Evolutionary conservation across 305 asterid genomes (phyloP), one percentile per base, ranked within the genome.

Genomic region (Plantago rigida): DNA sequence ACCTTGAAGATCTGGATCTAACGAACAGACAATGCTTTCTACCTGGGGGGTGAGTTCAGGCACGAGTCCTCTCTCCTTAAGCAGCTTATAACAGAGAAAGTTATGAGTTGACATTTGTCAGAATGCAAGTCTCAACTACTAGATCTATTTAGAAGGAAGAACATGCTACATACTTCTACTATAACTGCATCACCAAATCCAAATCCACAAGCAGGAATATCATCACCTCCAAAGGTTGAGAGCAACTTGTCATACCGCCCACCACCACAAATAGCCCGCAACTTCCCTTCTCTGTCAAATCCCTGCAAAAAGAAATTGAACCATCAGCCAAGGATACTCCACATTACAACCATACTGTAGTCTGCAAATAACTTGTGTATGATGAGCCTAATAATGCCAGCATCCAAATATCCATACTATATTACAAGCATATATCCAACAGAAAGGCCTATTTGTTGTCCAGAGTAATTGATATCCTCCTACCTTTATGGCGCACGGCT

Each of bases 121-220:
- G 2, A 11, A 15, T 46, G 51, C n/a, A 29, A 15, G 22, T 5
- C 2, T 10, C 11, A 22, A 28, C 12, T 17, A 36, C 9, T 59
- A 46, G 12, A 39, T 39, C 2, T 13, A 29, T 5, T 13, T 17
- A 22, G 31, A 24, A 19, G 5, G 39, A 67, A 54, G 47, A 63
- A 71, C 51, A 53, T 53, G 62, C 17, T 7, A 70, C 94, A 80
- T 70, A 91, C 98, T 82, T 91, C 96, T 14, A 88, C 55, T 67
- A 91, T 81, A 48, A 91, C 98, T 36, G 98, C 98, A 77, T 91
- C 98, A 19, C 96, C 98, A 66, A 88, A 88, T 69, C 98, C 98
- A 80, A 88, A 91, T 66, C 98, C 98, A 79, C 98, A 91, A 54
- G 98, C 96, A 44, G 98, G 95, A 66, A 86, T 48, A 65, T 91